phyloP scores from a whole-genome alignment of 1,284 basidiomycete species.

The Pseudozyma sp. region DNA sequence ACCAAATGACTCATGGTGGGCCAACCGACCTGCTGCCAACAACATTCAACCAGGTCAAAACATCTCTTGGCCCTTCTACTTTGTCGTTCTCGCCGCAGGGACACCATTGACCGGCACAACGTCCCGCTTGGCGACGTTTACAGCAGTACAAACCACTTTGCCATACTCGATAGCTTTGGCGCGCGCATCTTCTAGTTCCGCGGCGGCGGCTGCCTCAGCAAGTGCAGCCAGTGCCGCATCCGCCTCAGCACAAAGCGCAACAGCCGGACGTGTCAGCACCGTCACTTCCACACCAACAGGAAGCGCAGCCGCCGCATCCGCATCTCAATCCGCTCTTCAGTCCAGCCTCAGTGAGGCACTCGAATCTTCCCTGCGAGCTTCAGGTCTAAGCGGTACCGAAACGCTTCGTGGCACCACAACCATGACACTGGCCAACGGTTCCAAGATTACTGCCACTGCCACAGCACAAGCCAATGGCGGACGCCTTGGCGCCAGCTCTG shows the following conservation, averaged over 20 bases:
- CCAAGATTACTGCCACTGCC: conserved; percentile 55
- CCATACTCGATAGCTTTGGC: conserved; percentile 47
- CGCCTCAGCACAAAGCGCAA: conserved; percentile 24
- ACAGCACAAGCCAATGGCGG: conserved; percentile 60
- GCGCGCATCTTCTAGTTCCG: conserved; percentile 28
- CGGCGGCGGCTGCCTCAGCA: conserved; percentile 40
- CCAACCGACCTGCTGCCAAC: conserved; percentile 42
- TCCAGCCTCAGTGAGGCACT: conserved; percentile 52
- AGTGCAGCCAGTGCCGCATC: conserved; percentile 32
- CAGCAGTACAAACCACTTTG: conserved; percentile 57
- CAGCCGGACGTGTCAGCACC: conserved; percentile 11
- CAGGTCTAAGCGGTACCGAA: conserved; percentile 58
- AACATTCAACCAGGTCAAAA: conserved; percentile 54
- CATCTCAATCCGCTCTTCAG: conserved; percentile 54
- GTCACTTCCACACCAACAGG: conserved; percentile 7
- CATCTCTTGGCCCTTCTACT: conserved; percentile 66
- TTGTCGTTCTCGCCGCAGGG: conserved; percentile 55
- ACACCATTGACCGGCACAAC: conserved; percentile 42
- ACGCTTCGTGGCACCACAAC: conserved; percentile 56
- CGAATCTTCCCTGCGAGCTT: conserved; percentile 44
- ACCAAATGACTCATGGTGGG: conserved; percentile 60
- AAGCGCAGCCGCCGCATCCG: conserved; percentile 31
- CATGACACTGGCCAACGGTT: conserved; percentile 56
- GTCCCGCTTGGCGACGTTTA: conserved; percentile 51
- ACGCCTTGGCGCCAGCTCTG: conserved; percentile 20